phyloP scores from a whole-genome alignment of 75 land plant genomes.

The Azolla pinnata region DNA sequence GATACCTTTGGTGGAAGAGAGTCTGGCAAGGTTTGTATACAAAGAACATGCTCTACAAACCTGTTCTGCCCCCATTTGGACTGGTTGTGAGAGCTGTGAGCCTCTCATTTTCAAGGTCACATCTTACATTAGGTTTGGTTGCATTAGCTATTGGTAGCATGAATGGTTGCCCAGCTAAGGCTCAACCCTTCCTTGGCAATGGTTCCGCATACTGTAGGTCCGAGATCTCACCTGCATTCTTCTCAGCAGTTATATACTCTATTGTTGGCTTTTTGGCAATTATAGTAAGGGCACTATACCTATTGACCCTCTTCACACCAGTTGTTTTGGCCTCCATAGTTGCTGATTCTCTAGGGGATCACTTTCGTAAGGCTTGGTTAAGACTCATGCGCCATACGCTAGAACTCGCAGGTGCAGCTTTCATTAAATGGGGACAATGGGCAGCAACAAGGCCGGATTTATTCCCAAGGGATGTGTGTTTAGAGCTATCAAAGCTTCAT shows the following conservation, averaged over 20 bases:
- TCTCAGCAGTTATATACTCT: conserved; percentile 23
- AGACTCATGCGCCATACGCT: conserved; percentile 40
- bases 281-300: conserved; percentile 36
- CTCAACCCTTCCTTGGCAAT: conserved; percentile 16
- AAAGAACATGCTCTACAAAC: background rate
- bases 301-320: conserved; percentile 52
- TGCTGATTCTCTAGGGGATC: conserved; percentile 35
- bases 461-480: conserved; percentile 64
- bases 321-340: conserved; percentile 54
- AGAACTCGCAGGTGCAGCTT: conserved; percentile 77
- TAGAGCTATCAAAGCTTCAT: conserved; percentile 69
- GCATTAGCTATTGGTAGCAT: conserved; percentile 45
- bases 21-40: too few species aligned
- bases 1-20: too few species aligned
- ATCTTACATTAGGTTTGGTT: conserved; percentile 46
- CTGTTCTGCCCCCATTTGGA: conserved; percentile 15
- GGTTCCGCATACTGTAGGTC: conserved; percentile 33
- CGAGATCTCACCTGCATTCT: conserved; percentile 34
- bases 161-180: conserved; percentile 37
- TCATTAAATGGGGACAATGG: conserved; percentile 96
- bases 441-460: conserved; percentile 87
- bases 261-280: conserved; percentile 40
- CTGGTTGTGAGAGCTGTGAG: conserved; percentile 49
- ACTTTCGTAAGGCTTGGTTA: conserved; percentile 52
- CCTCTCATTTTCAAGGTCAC: conserved; percentile 43